phyloP scores from a whole-genome alignment of 257 asterid genomes.

The Jaltomata sinuosa region DNA sequence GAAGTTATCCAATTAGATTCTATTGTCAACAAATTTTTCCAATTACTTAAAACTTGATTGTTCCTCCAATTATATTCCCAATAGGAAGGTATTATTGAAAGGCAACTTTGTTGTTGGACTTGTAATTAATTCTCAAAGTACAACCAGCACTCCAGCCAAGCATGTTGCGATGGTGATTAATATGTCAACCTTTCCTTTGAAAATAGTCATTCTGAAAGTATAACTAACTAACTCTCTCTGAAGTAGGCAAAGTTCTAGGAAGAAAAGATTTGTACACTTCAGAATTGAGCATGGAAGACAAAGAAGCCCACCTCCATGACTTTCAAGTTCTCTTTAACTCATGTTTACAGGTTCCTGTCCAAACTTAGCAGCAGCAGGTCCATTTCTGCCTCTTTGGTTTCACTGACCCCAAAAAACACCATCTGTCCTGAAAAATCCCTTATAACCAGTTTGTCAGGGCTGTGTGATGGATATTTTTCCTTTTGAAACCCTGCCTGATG shows the following conservation, averaged over 20 bases:
- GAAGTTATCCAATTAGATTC: too few species aligned
- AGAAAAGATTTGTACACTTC: not conserved
- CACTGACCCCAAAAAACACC: not conserved
- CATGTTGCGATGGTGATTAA: not conserved
- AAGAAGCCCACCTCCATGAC: not conserved
- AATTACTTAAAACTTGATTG: not conserved
- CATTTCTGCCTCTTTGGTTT: not conserved
- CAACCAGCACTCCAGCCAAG: not conserved
- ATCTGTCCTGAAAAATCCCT: not conserved
- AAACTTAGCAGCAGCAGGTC: not conserved
- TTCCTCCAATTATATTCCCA: not conserved
- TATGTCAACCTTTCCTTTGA: not conserved
- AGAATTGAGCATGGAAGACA: not conserved
- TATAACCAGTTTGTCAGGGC: not conserved
- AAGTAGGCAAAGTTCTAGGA: not conserved
- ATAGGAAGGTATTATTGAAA: not conserved
- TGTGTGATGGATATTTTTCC: not conserved
- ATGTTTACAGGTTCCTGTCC: not conserved
- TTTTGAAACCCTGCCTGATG: not conserved
- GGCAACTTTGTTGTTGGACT: not conserved
- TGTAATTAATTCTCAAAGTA: not conserved
- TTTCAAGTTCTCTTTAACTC: not conserved
- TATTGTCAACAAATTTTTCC: not conserved
- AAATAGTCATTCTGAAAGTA: not conserved
- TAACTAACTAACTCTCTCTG: too few species aligned